Conservation (phyloP, 495 filamentous ascomycete genomes). For the Penicillium cinerascens region DNA sequence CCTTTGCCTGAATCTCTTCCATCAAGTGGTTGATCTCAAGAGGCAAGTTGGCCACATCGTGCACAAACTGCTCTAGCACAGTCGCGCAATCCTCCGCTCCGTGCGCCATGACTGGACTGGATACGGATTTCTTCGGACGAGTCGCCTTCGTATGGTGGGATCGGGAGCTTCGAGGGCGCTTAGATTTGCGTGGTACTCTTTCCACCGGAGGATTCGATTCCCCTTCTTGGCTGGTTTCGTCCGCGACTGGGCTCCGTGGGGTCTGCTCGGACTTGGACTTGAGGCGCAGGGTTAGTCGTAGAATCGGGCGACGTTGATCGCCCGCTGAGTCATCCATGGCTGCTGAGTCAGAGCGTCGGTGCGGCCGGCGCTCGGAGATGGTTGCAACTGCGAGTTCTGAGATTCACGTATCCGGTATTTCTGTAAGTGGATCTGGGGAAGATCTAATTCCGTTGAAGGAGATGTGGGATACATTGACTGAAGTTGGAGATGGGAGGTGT, state of each 20-base stretch:
- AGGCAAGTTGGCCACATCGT: conserved; percentile 85
- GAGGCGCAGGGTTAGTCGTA: background rate
- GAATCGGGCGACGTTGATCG: background rate
- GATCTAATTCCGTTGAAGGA: too few relatives aligned
- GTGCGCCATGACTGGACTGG: conserved; percentile 31
- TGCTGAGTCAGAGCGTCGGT: background rate
- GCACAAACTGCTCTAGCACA: conserved; percentile 89
- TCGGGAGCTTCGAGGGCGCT: background rate
- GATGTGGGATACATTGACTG: too few relatives aligned
- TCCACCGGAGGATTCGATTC: background rate
- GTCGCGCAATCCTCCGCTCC: conserved; percentile 73
- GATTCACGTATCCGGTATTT: too few relatives aligned
- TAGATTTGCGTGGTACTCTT: background rate
- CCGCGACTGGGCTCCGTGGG: background rate
- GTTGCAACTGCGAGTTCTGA: too few relatives aligned
- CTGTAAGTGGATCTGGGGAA: too few relatives aligned
- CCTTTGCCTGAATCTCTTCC: conserved; percentile 92
- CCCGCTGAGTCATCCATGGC: background rate
- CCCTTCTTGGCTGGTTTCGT: background rate
- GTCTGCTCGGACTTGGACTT: background rate
- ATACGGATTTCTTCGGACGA: background rate
- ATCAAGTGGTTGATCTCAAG: conserved; percentile 88
- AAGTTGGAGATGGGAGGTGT: too few relatives aligned
- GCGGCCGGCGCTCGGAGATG: too few relatives aligned
- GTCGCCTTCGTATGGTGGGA: background rate